Conservation (phyloP, 2,329 filamentous ascomycete species). For the Xylariaceae sp. region DNA sequence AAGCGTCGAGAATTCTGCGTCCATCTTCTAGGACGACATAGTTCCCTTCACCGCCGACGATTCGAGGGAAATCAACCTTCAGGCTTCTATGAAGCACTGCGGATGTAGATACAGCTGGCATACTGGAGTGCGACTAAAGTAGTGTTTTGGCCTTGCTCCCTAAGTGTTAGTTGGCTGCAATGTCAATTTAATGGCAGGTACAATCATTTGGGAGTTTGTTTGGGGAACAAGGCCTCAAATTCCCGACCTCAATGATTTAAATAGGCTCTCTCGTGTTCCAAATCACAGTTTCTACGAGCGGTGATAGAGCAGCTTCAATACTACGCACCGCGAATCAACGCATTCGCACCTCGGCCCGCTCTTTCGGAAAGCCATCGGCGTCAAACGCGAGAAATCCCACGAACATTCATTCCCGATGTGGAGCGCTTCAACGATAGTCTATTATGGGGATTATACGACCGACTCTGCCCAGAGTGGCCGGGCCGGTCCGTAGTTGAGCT, state of each 20-base stretch:
- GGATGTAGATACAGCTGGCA: constrained; percentile 33
- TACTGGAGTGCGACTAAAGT: neutral
- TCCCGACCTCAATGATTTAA: neutral
- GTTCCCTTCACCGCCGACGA: constrained; percentile 47
- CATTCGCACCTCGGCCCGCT: neutral
- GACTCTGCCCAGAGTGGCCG: neutral
- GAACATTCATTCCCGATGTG: constrained; percentile 17
- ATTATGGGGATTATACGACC: neutral
- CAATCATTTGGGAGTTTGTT: neutral
- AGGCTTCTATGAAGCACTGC: constrained; percentile 50
- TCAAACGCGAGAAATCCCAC: constrained; percentile 1
- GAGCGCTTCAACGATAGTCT: neutral
- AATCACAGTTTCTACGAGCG: neutral
- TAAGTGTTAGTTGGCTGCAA: neutral
- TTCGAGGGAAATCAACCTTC: constrained; percentile 40
- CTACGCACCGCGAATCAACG: neutral
- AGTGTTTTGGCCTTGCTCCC: neutral
- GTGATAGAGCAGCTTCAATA: neutral
- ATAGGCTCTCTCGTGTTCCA: neutral
- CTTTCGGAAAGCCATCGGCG: constrained; percentile 7
- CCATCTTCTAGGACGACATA: constrained; percentile 50
- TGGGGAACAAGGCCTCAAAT: neutral
- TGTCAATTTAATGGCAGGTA: neutral
- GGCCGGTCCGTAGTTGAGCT: neutral
- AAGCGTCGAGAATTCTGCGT: constrained; percentile 51